phyloP scores from a whole-genome alignment of 2,329 filamentous ascomycete species.

The Didymella pinodella region DNA sequence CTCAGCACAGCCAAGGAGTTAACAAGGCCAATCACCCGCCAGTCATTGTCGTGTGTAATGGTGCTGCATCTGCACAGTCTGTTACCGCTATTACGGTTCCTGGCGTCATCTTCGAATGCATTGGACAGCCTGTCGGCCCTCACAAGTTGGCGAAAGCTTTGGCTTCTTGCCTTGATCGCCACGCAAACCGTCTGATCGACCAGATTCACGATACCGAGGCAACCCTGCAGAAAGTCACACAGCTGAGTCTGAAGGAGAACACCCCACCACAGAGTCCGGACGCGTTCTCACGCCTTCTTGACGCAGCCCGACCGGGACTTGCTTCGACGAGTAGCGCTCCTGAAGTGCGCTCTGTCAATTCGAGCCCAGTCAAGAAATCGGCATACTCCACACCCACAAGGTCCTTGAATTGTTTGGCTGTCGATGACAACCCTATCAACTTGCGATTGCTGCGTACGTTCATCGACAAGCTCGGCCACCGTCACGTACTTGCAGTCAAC shows the following conservation, averaged over 20 bases:
- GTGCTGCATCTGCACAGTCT: slow-evolving; percentile 46
- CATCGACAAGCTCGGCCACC: slow-evolving; percentile 46
- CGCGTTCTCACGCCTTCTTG: slow-evolving; percentile 16
- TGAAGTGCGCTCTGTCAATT: slow-evolving; percentile 35
- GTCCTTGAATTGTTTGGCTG: slow-evolving; percentile 46
- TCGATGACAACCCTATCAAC: slow-evolving; percentile 54
- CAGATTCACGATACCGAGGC: slow-evolving; percentile 25
- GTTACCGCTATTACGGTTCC: slow-evolving; percentile 47
- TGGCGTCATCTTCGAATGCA: slow-evolving; percentile 47
- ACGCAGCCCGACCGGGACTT: slow-evolving; percentile 36
- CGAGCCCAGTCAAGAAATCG: slow-evolving; percentile 30
- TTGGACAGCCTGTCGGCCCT: slow-evolving; percentile 49
- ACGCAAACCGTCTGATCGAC: slow-evolving; percentile 31
- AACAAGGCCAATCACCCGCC: slow-evolving; percentile 32
- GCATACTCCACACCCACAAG: slow-evolving; percentile 27
- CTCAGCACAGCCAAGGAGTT: slow-evolving; percentile 34
- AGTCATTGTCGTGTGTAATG: slow-evolving; percentile 47
- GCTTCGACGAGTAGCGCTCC: slow-evolving; percentile 43
- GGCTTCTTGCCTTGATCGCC: slow-evolving; percentile 44
- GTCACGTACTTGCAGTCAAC: slow-evolving; percentile 44
- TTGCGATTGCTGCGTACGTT: slow-evolving; percentile 49
- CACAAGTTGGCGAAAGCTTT: slow-evolving; percentile 51
- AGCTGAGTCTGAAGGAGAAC: slow-evolving; percentile 43
- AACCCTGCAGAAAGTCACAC: slow-evolving; percentile 27
- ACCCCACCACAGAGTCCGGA: slow-evolving; percentile 24